Evolutionary conservation across 116 monocot genomes (phyloP), one percentile per base, ranked within the genome.

Genomic region (Dioscorea cayenensis): DNA sequence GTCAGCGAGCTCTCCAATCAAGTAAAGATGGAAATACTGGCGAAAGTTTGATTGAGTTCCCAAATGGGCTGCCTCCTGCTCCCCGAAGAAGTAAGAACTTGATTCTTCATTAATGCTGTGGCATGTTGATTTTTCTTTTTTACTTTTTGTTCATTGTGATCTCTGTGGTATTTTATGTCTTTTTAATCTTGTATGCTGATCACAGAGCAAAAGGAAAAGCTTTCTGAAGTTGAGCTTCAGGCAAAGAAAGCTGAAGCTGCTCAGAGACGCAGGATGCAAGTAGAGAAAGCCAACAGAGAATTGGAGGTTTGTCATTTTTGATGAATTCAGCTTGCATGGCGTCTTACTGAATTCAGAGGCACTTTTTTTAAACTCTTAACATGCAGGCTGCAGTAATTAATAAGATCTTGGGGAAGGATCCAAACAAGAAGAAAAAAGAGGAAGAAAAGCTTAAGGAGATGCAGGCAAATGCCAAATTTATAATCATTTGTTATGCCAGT

Each of bases 201-300:
- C 60, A 25, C 75, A 94, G 99, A 81, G 71, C 80, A 88, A 80
- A 94, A 96, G 58, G 85, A 86, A 65, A 87, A 90, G 76, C 90
- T 91, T 63, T 86, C 93, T 69, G 94, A 94, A 69, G 89, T 85
- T 63, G 94, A 99, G 70, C 81, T 83, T 72, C 91, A 83, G 71
- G 85, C 91, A 19, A 99, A 91, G 84, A 99, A 99, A 76, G 90
- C 88, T 14, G 97, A 99, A 76, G 89, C 89, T 71, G 94, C 97
- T 75, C 81, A 88, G 72, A 83, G 94, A 70, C 86, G 97, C 17
- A 85, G 81, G 67, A 71, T 94, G 84, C 97, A 93, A 86, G 84
- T 89, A 20, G 97, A 99, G 70, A 99, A 99, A 62, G 86, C 84
- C 51, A 82, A 79, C 72, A 84, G 75, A 66, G 99, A 99, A 77